Base-by-base conservation (phyloP, 2,329 filamentous ascomycete species). In the Xylaria sp. region DNA sequence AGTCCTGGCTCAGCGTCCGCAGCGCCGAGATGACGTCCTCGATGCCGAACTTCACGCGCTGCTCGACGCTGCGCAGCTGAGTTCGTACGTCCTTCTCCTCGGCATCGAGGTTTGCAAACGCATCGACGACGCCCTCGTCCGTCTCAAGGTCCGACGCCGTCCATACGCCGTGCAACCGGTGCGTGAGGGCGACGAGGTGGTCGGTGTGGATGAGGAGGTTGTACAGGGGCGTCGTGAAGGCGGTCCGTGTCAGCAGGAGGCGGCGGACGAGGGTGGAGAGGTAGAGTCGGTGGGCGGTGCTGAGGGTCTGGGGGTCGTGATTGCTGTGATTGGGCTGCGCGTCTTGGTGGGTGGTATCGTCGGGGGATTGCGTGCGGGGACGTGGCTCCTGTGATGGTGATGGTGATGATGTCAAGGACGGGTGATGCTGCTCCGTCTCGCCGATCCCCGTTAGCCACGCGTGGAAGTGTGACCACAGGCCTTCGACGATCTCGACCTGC, bases 251-350 rank as follows among this genome's bases (percentile, higher is more conserved):
- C 8, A 92, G 80, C 16, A 92, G 81, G 2, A 93, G 79, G 5
- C 83, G 82, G 49, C 84, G 83, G 0, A 81, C 76, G 2, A 97
- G 78, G 2, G 86, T 83, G 42, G 81, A 77, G 10, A 97, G 83
- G 71, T 95, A 96, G 16, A 82, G 78, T 13, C 86, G 82, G 74
- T 97, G 93, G 2, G 91, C 92, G 3, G 84, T 83, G 4, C 91
- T 86, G 19, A 97, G 82, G 2, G 88, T 87, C 74, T 97, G 91
- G 0, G 93, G 92, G 71, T 97, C 93, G 67, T 91, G 88, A 34
- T 82, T 60, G 16, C 97, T 93, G 67, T 91, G 88, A 35, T 82
- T 60, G 16, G 59, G 61, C 65, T 67, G 58, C 51, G 64, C 30
- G 57, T 49, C 54, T 54, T 55, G 34, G 37, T 47, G 23, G 8